phyloP scores from a whole-genome alignment of 768 basidiomycete genomes.

The Suillus subaureus region DNA sequence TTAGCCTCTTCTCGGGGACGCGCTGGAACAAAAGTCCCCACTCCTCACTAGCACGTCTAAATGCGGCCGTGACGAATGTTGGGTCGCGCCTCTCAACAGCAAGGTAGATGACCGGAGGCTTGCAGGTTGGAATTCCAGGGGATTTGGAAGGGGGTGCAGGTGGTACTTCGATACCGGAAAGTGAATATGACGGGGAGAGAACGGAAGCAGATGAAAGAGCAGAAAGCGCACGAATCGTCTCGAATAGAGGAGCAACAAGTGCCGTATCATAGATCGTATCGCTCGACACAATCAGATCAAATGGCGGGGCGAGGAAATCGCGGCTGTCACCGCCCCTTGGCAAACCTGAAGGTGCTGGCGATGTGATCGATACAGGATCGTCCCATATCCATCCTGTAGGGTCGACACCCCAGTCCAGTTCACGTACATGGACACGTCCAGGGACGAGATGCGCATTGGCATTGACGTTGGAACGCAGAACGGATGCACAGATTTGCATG shows the following conservation, averaged over 20 bases:
- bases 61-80: conserved; percentile 54
- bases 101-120: conserved; percentile 38
- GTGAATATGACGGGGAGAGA: conserved; percentile 46
- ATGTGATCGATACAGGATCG: conserved; percentile 32
- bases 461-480: conserved; percentile 64
- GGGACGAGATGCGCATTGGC: conserved; percentile 42
- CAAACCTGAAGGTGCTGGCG: conserved; percentile 26
- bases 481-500: conserved; percentile 58
- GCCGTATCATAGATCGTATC: conserved; percentile 76
- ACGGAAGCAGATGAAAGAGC: conserved; percentile 33
- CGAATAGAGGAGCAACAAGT: conserved; percentile 70
- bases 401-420: conserved; percentile 70
- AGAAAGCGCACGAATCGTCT: conserved; percentile 61
- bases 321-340: background rate
- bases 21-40: conserved; percentile 64
- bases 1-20: conserved; percentile 59
- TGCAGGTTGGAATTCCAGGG: background rate
- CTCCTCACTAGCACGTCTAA: conserved; percentile 52
- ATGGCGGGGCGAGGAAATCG: conserved; percentile 49
- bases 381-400: conserved; percentile 61
- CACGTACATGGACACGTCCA: conserved; percentile 58
- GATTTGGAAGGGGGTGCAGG: background rate
- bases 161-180: background rate
- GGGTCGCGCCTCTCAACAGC: conserved; percentile 81
- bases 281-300: conserved; percentile 79